Evolutionary conservation across 495 filamentous ascomycete species (phyloP).

Genomic region (Cetradonia linearis): DNA sequence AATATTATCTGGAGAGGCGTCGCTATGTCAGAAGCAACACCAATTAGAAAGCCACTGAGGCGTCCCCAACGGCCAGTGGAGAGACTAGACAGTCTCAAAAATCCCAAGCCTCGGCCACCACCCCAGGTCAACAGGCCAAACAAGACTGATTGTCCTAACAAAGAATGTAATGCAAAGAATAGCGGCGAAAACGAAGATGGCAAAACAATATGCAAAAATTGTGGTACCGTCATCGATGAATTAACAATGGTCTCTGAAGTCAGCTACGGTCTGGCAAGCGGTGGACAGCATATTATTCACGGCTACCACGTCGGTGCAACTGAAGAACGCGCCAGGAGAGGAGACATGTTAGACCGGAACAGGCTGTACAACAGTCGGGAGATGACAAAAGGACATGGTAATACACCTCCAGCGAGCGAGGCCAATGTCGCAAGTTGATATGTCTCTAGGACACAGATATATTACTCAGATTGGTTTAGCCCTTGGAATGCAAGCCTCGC

Average conservation of each 20-base stretch:
- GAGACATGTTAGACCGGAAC: conserved; percentile 43
- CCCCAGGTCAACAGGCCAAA: conserved; percentile 1
- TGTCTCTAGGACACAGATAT: conserved; percentile 9
- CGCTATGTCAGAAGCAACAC: conserved; percentile 7
- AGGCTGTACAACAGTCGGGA: conserved; percentile 53
- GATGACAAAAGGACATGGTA: conserved; percentile 56
- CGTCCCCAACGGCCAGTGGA: conserved; percentile 16
- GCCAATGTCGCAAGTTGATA: conserved; percentile 9
- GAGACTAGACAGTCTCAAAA: conserved; percentile 26
- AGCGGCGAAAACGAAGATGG: conserved; percentile 45
- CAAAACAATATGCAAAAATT: conserved; percentile 59
- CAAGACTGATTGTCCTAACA: conserved; percentile 31
- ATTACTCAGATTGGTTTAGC: conserved; percentile 27
- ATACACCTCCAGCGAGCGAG: not conserved
- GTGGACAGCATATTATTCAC: conserved; percentile 82
- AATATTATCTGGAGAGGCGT: not conserved
- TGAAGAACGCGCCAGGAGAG: conserved; percentile 56
- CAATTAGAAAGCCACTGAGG: conserved; percentile 7
- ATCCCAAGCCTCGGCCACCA: conserved; percentile 21
- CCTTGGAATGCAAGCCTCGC: conserved; percentile 46
- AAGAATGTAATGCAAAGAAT: conserved; percentile 38
- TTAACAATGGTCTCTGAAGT: conserved; percentile 85
- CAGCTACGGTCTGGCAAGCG: conserved; percentile 71
- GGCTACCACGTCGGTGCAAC: conserved; percentile 77
- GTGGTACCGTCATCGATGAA: conserved; percentile 71